A percentile compares a stretch with the other conserved stretches of the same genome.
Evolutionary conservation across 768 basidiomycete genomes (phyloP).

Genomic region (Mycena epipterygia): DNA sequence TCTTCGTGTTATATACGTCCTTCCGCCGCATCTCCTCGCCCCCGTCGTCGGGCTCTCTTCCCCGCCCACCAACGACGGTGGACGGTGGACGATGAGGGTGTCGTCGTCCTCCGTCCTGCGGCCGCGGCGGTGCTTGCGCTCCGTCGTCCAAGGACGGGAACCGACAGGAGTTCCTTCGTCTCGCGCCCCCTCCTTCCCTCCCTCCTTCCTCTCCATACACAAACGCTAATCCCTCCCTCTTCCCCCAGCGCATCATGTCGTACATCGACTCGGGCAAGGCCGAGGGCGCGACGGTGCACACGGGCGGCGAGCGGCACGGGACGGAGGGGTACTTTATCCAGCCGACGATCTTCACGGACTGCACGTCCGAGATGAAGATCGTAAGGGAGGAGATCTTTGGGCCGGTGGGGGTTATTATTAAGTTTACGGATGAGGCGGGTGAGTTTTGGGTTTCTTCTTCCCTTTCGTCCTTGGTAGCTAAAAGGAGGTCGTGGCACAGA

Average conservation of each 20-base stretch:
- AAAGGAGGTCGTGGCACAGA: slow-evolving; percentile 43
- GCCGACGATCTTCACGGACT: slow-evolving; percentile 83
- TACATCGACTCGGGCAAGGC: slow-evolving; percentile 85
- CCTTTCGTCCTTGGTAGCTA: not conserved
- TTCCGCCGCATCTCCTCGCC: not conserved
- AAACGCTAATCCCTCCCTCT: not conserved
- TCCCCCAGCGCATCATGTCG: slow-evolving; percentile 72
- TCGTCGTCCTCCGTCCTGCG: too few species aligned
- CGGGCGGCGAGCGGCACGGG: slow-evolving; percentile 73
- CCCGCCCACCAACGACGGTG: too few species aligned
- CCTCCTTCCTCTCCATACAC: not conserved
- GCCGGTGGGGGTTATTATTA: slow-evolving; percentile 82
- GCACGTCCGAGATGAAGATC: slow-evolving; percentile 79
- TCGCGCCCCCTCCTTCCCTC: not conserved
- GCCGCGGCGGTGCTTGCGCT: too few species aligned
- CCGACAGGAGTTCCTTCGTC: too few species aligned
- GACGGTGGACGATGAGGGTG: too few species aligned
- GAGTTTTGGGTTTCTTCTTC: not conserved
- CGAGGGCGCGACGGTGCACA: slow-evolving; percentile 75
- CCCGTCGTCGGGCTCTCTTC: not conserved
- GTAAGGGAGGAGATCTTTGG: slow-evolving; percentile 86
- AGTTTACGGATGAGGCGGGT: slow-evolving; percentile 67
- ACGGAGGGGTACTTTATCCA: slow-evolving; percentile 72
- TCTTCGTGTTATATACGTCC: not conserved
- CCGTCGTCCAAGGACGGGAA: too few species aligned